Evolutionary conservation across 305 asterid genomes (phyloP).

Genomic region (Fraxinus albicans): DNA sequence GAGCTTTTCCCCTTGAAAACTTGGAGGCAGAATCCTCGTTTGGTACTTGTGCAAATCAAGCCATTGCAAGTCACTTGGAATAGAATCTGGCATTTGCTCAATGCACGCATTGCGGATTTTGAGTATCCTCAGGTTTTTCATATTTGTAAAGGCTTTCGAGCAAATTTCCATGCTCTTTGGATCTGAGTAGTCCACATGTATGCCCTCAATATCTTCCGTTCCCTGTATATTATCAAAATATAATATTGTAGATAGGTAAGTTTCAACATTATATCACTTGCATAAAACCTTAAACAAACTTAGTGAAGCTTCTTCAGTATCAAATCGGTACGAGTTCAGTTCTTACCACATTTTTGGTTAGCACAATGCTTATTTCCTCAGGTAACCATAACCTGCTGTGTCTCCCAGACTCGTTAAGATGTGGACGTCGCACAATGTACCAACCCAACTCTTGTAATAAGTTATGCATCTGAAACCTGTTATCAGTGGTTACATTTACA

Average conservation of each 20-base stretch:
- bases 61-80: slow-evolving; percentile 23
- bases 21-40: slow-evolving; percentile 8
- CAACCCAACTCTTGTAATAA: slow-evolving; percentile 21
- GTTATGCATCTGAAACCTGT: slow-evolving; percentile 17
- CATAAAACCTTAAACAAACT: not conserved
- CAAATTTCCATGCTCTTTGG: not conserved
- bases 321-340: not conserved
- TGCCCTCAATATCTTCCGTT: slow-evolving; percentile 11
- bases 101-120: slow-evolving; percentile 12
- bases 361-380: not conserved
- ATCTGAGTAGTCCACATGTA: slow-evolving; percentile 1
- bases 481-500: slow-evolving; percentile 6
- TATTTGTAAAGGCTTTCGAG: slow-evolving; percentile 9
- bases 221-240: not conserved
- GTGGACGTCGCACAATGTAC: slow-evolving; percentile 11
- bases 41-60: slow-evolving; percentile 19
- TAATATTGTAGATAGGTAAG: not conserved
- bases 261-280: not conserved
- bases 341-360: slow-evolving; percentile 19
- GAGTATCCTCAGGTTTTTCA: slow-evolving; percentile 18
- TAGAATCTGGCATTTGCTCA: not conserved
- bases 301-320: not conserved
- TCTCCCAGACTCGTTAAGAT: not conserved
- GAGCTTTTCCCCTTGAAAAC: slow-evolving; percentile 19
- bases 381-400: slow-evolving; percentile 28